phyloP scores from a whole-genome alignment of 2,329 filamentous ascomycete genomes.

The Hymenoscyphus fraxineus region DNA sequence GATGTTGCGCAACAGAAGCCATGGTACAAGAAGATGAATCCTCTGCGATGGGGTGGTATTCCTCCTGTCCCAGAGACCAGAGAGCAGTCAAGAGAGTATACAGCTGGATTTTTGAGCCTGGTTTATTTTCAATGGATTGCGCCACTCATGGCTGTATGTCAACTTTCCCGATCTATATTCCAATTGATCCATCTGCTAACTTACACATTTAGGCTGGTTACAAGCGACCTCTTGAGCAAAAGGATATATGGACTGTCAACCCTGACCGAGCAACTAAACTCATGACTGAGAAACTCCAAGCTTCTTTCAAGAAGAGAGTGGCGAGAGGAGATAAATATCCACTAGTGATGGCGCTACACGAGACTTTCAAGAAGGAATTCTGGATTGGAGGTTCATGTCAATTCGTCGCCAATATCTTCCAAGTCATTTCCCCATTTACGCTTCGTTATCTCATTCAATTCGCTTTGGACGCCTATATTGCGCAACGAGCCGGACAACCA shows the following conservation, averaged over 20 bases:
- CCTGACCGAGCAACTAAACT: constrained; percentile 70
- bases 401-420: constrained; percentile 66
- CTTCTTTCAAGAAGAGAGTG: constrained; percentile 65
- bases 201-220: constrained; percentile 65
- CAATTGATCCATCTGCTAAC: constrained; percentile 19
- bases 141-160: constrained; percentile 71
- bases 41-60: constrained; percentile 54
- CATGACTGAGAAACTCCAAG: constrained; percentile 62
- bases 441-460: constrained; percentile 85
- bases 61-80: constrained; percentile 54
- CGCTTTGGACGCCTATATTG: constrained; percentile 72
- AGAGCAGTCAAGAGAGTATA: constrained; percentile 62
- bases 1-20: constrained; percentile 43
- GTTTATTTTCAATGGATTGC: constrained; percentile 89
- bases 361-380: constrained; percentile 82
- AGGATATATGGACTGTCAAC: constrained; percentile 88
- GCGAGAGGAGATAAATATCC: constrained; percentile 68
- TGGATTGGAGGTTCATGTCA: constrained; percentile 78
- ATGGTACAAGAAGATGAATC: constrained; percentile 63
- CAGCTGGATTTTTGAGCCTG: constrained; percentile 68
- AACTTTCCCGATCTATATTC: neutral
- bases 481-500: constrained; percentile 47
- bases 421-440: constrained; percentile 81
- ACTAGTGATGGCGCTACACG: constrained; percentile 75
- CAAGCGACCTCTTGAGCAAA: constrained; percentile 73